Percentiles rank a stretch among this genome's conserved stretches.
phyloP scores from a whole-genome alignment of 768 basidiomycete genomes.

The Amanita subjunquillea region DNA sequence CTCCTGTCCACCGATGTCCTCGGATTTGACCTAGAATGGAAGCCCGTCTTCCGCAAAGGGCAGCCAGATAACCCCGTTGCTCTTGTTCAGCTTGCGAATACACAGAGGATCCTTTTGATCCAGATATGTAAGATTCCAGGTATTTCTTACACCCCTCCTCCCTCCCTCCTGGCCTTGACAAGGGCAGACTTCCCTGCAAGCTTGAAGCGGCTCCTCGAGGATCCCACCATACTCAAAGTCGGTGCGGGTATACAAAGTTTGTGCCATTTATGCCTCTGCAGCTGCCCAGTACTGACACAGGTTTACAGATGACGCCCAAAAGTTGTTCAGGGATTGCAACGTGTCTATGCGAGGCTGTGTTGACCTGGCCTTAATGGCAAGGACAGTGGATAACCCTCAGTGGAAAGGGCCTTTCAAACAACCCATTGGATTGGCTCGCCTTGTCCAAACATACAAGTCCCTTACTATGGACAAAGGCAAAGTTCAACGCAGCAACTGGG shows the following conservation, averaged over 20 bases:
- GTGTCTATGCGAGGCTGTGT: slow-evolving; percentile 42
- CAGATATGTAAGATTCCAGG: slow-evolving; percentile 55
- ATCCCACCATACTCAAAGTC: slow-evolving; percentile 47
- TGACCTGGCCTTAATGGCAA: slow-evolving; percentile 61
- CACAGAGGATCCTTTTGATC: slow-evolving; percentile 45
- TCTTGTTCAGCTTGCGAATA: slow-evolving; percentile 61
- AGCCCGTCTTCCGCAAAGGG: slow-evolving; percentile 47
- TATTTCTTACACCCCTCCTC: slow-evolving; percentile 11
- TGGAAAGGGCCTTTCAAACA: slow-evolving; percentile 66
- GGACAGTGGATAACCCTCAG: slow-evolving; percentile 54
- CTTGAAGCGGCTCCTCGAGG: slow-evolving; percentile 41
- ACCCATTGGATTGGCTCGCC: slow-evolving; percentile 52
- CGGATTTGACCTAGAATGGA: slow-evolving; percentile 81
- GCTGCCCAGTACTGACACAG: slow-evolving; percentile 2
- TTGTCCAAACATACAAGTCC: slow-evolving; percentile 52
- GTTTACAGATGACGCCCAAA: slow-evolving; percentile 52
- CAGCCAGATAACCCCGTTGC: slow-evolving; percentile 55
- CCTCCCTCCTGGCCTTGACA: slow-evolving; percentile 4
- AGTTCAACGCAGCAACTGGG: slow-evolving; percentile 65
- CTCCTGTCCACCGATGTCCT: slow-evolving; percentile 22
- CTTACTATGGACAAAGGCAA: slow-evolving; percentile 42
- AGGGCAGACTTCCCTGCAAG: slow-evolving; percentile 39
- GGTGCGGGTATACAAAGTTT: slow-evolving; percentile 70
- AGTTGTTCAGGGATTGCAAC: slow-evolving; percentile 43
- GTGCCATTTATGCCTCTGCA: slow-evolving; percentile 10